Evolutionary conservation across 192 early-diverging fungal genomes (phyloP).

Genomic region (Piromyces finnis): DNA sequence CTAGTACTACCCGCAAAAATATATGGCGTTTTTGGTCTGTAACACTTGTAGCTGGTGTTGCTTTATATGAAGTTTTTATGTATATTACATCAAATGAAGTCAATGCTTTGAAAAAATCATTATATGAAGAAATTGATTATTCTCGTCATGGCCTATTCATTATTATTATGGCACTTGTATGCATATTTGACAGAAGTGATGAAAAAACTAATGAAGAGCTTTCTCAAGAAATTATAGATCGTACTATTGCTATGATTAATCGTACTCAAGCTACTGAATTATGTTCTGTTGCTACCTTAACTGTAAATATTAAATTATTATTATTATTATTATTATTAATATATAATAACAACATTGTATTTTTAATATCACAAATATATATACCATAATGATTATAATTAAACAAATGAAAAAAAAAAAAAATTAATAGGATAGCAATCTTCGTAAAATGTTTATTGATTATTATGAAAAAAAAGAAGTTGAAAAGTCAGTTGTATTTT

Average conservation of each 20-base stretch:
- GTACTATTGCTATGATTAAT: neutral
- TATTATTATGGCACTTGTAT: neutral
- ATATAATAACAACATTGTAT: too few relatives aligned
- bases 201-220: neutral
- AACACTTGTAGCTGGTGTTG: neutral
- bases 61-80: neutral
- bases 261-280: neutral
- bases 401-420: too few relatives aligned
- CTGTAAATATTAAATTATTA: too few relatives aligned
- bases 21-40: neutral
- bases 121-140: neutral
- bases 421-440: neutral
- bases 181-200: neutral
- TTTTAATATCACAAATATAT: too few relatives aligned
- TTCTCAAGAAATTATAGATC: neutral
- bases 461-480: neutral
- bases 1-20: neutral
- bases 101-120: neutral
- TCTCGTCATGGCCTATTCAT: neutral
- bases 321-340: too few relatives aligned
- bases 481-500: neutral
- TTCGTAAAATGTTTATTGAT: neutral
- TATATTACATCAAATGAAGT: neutral
- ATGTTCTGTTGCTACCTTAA: neutral
- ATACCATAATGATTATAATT: too few relatives aligned